phyloP scores from a whole-genome alignment of 2,329 filamentous ascomycete genomes.

The Colletotrichum australisinense region DNA sequence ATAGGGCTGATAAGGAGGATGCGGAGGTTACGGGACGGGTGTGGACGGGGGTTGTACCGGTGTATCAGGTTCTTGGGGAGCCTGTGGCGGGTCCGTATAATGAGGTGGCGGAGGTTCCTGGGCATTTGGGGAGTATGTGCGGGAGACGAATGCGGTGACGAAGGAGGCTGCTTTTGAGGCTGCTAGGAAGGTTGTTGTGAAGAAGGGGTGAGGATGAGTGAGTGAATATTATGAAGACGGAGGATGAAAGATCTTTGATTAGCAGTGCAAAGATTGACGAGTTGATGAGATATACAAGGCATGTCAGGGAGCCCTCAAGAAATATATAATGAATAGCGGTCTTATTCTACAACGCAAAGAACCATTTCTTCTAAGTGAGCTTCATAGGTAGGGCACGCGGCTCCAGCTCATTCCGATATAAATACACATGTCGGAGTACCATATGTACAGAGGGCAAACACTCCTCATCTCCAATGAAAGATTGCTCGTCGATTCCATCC shows the following conservation, averaged over 20 bases:
- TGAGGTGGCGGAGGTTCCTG: conserved; percentile 67
- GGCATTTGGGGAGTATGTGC: conserved; percentile 65
- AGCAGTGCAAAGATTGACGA: no score
- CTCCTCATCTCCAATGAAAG: not conserved
- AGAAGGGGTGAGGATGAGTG: not conserved
- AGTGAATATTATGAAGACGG: no score
- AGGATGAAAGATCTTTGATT: no score
- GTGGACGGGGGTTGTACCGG: conserved; percentile 71
- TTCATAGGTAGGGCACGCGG: not conserved
- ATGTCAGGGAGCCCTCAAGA: no score
- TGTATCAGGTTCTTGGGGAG: conserved; percentile 72
- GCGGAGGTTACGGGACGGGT: conserved; percentile 51
- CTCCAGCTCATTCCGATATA: not conserved
- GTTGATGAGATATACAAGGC: no score
- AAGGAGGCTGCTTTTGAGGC: conserved; percentile 41
- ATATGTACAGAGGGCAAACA: conserved; percentile 3
- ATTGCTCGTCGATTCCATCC: not conserved
- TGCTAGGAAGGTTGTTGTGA: not conserved
- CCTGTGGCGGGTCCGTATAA: conserved; percentile 73
- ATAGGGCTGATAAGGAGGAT: conserved; percentile 59
- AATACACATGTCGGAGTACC: not conserved
- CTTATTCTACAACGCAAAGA: not conserved
- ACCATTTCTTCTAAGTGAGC: not conserved
- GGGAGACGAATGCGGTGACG: conserved; percentile 47
- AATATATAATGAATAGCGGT: not conserved